A percentile compares a stretch with the other conserved stretches of the same genome.
phyloP scores from a whole-genome alignment of 2,329 filamentous ascomycete genomes.

The Alternaria sp. region DNA sequence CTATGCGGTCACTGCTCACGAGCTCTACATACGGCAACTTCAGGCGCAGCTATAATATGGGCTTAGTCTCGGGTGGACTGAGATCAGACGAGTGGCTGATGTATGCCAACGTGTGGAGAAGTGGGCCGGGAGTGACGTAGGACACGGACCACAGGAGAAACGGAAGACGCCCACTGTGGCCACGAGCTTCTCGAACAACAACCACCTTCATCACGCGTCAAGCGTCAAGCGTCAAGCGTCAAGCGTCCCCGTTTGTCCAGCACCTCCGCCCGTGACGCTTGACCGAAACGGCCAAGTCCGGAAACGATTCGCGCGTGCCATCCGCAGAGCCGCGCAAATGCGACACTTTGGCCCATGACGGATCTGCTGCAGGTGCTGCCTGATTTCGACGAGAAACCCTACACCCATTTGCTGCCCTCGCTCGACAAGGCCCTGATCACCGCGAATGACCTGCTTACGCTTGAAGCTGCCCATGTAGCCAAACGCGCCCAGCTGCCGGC shows the following conservation, averaged over 20 bases:
- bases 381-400: conserved; percentile 75
- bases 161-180: conserved; percentile 20
- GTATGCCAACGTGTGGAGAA: conserved; percentile 32
- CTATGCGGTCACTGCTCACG: conserved; percentile 34
- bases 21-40: conserved; percentile 13
- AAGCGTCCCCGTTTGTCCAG: background rate
- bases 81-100: conserved; percentile 21
- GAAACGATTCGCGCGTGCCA: conserved; percentile 30
- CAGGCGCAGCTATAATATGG: conserved; percentile 18
- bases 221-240: conserved; percentile 15
- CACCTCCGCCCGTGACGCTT: conserved; percentile 7
- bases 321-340: conserved; percentile 50
- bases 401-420: conserved; percentile 76
- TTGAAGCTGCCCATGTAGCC: conserved; percentile 82
- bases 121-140: conserved; percentile 30
- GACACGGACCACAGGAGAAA: conserved; percentile 27
- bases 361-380: conserved; percentile 87
- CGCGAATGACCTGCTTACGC: conserved; percentile 83
- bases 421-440: conserved; percentile 81
- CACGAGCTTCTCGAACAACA: conserved; percentile 4
- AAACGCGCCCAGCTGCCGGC: conserved; percentile 84
- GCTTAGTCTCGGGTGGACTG: conserved; percentile 10
- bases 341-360: conserved; percentile 66
- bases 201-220: conserved; percentile 15
- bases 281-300: conserved; percentile 9